Percentiles rank a stretch among this genome's conserved stretches.
These are phyloP conservation scores for Neurospora tetrasperma DNA, from an alignment of 495 filamentous ascomycete genomes.

Conservation along the genomic window DNA sequence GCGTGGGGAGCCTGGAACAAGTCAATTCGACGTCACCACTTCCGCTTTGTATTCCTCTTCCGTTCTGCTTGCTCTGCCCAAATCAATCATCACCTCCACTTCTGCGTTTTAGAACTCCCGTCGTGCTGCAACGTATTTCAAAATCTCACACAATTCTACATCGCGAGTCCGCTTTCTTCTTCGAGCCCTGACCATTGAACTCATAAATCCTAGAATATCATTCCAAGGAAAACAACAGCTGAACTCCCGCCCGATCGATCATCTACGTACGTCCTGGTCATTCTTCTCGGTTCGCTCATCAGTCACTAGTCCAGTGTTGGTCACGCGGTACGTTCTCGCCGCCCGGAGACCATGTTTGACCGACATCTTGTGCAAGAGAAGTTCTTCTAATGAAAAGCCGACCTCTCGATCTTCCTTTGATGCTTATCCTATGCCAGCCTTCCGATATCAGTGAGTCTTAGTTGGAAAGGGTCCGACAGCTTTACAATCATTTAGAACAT, in stretches of 20 bases:
- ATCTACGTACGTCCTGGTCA: not conserved
- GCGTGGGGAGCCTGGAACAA: not conserved
- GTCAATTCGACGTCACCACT: not conserved
- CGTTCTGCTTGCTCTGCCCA: not conserved
- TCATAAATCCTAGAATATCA: not conserved
- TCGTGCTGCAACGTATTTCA: not conserved
- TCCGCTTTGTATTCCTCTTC: not conserved
- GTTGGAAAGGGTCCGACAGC: not conserved
- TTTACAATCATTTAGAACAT: not conserved
- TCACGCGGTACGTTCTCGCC: slow-evolving; percentile 12
- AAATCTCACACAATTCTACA: not conserved
- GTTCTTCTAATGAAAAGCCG: not conserved
- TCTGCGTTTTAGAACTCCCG: not conserved
- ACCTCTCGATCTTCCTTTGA: not conserved
- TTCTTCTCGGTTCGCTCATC: not conserved
- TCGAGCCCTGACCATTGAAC: not conserved
- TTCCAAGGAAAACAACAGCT: not conserved
- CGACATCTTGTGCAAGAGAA: not conserved
- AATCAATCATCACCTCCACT: not conserved
- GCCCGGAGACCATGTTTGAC: not conserved
- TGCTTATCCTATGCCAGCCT: not conserved
- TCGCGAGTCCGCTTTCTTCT: not conserved
- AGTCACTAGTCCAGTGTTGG: not conserved
- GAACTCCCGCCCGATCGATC: not conserved
- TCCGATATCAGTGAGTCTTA: not conserved